phyloP scores from a whole-genome alignment of 108 stramenopile species.

The Conticribra guillardii region DNA sequence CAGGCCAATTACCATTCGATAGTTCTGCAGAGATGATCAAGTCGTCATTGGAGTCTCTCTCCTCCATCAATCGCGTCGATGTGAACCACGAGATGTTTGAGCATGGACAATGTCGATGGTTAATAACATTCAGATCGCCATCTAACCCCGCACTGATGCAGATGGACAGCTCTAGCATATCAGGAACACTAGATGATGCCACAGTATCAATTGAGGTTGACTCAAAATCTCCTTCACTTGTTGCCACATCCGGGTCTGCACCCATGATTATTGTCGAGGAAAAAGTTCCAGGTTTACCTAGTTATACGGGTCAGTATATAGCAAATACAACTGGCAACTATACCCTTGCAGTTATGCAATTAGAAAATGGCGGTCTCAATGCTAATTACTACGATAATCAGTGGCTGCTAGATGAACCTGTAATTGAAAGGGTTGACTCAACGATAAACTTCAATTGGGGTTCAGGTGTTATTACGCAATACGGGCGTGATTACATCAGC shows the following conservation, averaged over 20 bases:
- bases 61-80: conserved; percentile 62
- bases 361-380: conserved; percentile 71
- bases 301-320: conserved; percentile 72
- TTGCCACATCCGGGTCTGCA: conserved; percentile 41
- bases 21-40: conserved; percentile 62
- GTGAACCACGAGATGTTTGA: conserved; percentile 37
- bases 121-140: conserved; percentile 72
- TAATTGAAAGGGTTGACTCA: conserved; percentile 68
- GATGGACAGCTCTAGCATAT: conserved; percentile 40
- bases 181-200: conserved; percentile 58
- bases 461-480: conserved; percentile 70
- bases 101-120: conserved; percentile 64
- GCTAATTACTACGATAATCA: conserved; percentile 85
- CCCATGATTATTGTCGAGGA: conserved; percentile 64
- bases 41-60: conserved; percentile 65
- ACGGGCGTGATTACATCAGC: conserved; percentile 83
- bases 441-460: conserved; percentile 67
- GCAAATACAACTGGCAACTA: conserved; percentile 59
- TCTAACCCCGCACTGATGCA: conserved; percentile 50
- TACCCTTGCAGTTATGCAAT: conserved; percentile 68
- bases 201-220: conserved; percentile 12
- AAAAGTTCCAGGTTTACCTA: conserved; percentile 74
- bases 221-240: conserved; percentile 29
- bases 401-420: conserved; percentile 75
- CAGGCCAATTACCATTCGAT: conserved; percentile 62